phyloP scores from a whole-genome alignment of 192 early-diverging fungal species.

The Piromyces finnis region DNA sequence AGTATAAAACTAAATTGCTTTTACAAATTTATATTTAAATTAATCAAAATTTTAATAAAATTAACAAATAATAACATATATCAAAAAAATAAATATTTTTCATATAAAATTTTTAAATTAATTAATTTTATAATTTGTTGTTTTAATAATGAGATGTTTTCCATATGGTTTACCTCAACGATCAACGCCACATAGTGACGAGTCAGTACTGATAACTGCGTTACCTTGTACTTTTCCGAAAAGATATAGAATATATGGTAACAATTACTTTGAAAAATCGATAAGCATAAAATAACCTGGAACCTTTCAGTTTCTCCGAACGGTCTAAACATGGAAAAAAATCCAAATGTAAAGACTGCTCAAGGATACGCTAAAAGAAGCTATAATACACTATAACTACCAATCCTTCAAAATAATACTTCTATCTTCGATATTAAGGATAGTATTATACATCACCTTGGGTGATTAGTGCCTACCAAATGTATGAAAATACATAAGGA shows the following conservation, averaged over 20 bases:
- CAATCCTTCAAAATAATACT: neutral
- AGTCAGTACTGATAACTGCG: neutral
- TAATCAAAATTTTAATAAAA: too few species aligned
- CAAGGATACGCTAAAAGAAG: neutral
- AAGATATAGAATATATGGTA: neutral
- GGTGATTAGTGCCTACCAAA: neutral
- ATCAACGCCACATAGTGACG: neutral
- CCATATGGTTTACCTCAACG: neutral
- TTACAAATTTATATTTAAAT: too few species aligned
- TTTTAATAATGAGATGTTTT: neutral
- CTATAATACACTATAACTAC: neutral
- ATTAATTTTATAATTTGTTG: too few species aligned
- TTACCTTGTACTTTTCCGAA: neutral
- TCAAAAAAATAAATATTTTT: too few species aligned
- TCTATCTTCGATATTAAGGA: neutral
- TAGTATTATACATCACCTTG: neutral
- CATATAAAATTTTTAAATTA: too few species aligned
- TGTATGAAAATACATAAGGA: neutral
- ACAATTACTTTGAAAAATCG: neutral
- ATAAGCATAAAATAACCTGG: neutral
- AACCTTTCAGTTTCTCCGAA: neutral
- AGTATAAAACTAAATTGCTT: too few species aligned
- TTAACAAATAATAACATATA: too few species aligned
- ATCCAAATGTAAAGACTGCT: neutral
- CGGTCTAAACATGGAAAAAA: neutral